A percentile compares a stretch with the other conserved stretches of the same genome.
These are phyloP conservation scores for Trametes sanguinea DNA, from an alignment of 768 basidiomycete genomes.

Conservation along the genomic window DNA sequence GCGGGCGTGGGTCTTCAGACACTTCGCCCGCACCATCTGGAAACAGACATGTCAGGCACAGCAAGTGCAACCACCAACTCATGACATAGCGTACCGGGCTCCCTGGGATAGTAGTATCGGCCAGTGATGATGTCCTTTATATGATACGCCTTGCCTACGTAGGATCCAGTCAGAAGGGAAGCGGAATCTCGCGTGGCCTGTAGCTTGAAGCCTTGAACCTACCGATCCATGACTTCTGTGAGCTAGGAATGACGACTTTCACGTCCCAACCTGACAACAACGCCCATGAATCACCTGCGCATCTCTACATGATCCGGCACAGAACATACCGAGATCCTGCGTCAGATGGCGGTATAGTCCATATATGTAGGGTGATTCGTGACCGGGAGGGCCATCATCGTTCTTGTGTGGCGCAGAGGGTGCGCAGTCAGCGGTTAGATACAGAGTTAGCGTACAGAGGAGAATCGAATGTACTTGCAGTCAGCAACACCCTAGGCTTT, in stretches of 20 bases:
- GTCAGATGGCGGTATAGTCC: slow-evolving; percentile 67
- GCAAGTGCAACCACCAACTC: not conserved
- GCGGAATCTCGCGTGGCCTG: too few relatives aligned
- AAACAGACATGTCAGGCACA: not conserved
- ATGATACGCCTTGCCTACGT: slow-evolving; percentile 82
- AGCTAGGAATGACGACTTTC: slow-evolving; percentile 75
- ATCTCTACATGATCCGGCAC: not conserved
- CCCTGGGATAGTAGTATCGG: slow-evolving; percentile 73
- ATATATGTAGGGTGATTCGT: slow-evolving; percentile 74
- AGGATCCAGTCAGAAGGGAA: too few relatives aligned
- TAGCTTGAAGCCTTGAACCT: too few relatives aligned
- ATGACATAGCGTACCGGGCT: slow-evolving; percentile 43
- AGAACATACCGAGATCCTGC: slow-evolving; percentile 52
- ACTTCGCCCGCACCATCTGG: slow-evolving; percentile 71
- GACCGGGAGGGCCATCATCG: slow-evolving; percentile 80
- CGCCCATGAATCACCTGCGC: not conserved
- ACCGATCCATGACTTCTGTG: slow-evolving; percentile 92
- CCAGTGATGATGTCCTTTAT: slow-evolving; percentile 74
- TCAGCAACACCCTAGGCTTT: slow-evolving; percentile 41
- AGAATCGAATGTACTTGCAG: slow-evolving; percentile 37
- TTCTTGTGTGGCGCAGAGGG: slow-evolving; percentile 47
- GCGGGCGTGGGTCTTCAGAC: slow-evolving; percentile 57
- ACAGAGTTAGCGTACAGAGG: too few relatives aligned
- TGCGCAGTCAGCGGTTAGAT: not conserved
- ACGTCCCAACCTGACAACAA: slow-evolving; percentile 66